Percentiles rank a stretch among this genome's conserved stretches.
Conservation (phyloP, 73 alveolate species). For the Paramecium sonneborni region DNA sequence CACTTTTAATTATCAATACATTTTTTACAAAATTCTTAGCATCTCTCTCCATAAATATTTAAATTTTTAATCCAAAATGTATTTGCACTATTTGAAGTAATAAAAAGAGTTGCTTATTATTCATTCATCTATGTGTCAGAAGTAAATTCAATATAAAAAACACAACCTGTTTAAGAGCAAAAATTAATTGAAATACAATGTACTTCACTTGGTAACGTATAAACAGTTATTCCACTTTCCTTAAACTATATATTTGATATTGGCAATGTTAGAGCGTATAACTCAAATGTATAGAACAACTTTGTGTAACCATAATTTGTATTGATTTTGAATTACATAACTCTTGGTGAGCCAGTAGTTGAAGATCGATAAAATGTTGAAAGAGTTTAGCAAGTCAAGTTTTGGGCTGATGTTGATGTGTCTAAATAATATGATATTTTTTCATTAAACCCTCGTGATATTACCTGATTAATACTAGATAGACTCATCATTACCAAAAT, state of each 20-base stretch:
- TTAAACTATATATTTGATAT: background rate
- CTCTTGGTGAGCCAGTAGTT: background rate
- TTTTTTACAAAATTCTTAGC: background rate
- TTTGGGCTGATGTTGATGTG: background rate
- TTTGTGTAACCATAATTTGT: background rate
- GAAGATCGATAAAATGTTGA: background rate
- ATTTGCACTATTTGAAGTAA: background rate
- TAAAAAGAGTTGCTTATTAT: background rate
- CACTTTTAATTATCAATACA: background rate
- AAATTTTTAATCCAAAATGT: background rate
- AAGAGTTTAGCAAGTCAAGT: background rate
- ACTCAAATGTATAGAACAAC: background rate
- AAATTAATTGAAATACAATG: background rate
- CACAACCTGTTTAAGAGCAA: background rate
- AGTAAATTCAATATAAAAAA: background rate
- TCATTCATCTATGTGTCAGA: background rate
- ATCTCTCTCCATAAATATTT: background rate
- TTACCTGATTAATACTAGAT: background rate
- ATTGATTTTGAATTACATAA: background rate
- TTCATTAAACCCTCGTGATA: background rate
- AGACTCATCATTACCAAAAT: background rate
- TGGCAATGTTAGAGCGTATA: background rate
- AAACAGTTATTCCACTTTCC: background rate
- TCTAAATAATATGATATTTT: background rate
- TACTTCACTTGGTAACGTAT: background rate